Base-by-base conservation (phyloP, 768 basidiomycete species). In the Sporobolomyces pararoseus region DNA sequence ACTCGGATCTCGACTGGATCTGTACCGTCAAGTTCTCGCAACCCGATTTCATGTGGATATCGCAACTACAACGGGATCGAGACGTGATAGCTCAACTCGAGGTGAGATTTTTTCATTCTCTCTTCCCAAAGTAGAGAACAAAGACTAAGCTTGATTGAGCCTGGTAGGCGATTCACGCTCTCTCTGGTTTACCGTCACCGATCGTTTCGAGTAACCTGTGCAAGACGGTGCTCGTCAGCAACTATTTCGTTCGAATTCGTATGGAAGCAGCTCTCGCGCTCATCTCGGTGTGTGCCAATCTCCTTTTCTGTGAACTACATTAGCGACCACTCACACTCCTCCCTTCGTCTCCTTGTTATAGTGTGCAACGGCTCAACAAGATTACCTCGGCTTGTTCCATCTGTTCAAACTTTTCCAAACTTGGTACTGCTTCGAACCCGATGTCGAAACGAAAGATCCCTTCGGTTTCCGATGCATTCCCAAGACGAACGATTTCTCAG, bases 1-100 rank as follows among this genome's bases (percentile, higher is more conserved):
- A 99, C 77, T 93, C 96, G 21, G 96, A 99, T 78, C 94, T 96
- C 79, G 96, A 99, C 81, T 99, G 96, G 96, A 89, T 98, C 63
- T 89, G 91, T n/a, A 84, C 84, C 46, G 85, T 97, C 70, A 87
- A 86, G 71, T 98, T 95, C 72, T 89, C 94, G 59, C 92, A 97
- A 81, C 91, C 91, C 50, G 93, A 94, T 81, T 98, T 93, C 77
- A 95, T 95, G 91, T 99, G 94, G 93, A 89, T 95, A 27, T 91
- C 88, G 47, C 96, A 98, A 78, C 82, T 99, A 59, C 91, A 95
- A 80, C 84, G 93, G 65, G 96, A 99, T 80, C 83, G 92, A 70
- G 96, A 99, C 80, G 94, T 99, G 44, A 88, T 97, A 27, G 96
- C 95, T 2, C 96, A 99, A 79, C 82, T 97, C 19, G 94, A 98